These are phyloP conservation scores for Pyricularia sp. DNA, from an alignment of 2,329 filamentous ascomycete species.

Conservation along the genomic window DNA sequence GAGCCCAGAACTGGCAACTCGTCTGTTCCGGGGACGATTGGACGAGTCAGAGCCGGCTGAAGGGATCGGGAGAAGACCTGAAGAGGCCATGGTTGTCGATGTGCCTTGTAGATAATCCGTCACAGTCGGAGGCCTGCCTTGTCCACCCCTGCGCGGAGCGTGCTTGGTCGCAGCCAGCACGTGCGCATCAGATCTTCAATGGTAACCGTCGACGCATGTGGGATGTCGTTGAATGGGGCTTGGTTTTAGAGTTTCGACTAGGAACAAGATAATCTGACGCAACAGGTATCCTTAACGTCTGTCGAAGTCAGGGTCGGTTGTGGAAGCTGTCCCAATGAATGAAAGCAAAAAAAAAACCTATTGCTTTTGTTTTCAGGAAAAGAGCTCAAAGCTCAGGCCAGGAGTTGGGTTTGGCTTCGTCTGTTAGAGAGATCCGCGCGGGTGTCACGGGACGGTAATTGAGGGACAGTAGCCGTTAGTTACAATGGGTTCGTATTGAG, in stretches of 20 bases:
- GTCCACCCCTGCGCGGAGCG: slow-evolving; percentile 4
- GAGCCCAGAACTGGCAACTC: slow-evolving; percentile 24
- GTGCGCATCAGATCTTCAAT: slow-evolving; percentile 4
- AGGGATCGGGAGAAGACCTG: not conserved
- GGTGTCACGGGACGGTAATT: not conserved
- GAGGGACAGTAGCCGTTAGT: not conserved
- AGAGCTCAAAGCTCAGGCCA: not conserved
- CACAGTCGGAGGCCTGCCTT: not conserved
- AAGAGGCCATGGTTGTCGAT: slow-evolving; percentile 1
- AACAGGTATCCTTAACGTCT: not conserved
- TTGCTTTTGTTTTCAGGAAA: not conserved
- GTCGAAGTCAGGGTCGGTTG: not conserved
- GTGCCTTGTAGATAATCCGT: not conserved
- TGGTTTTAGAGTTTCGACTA: not conserved
- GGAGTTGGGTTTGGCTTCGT: not conserved
- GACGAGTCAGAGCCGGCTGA: not conserved
- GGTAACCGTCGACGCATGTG: slow-evolving; percentile 4
- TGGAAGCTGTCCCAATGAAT: not conserved
- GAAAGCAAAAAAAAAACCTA: not conserved
- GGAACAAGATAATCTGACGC: not conserved
- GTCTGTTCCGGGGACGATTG: slow-evolving; percentile 40
- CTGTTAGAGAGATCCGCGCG: not conserved
- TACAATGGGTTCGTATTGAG: not conserved
- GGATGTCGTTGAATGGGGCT: not conserved
- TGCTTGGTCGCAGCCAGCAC: slow-evolving; percentile 1